These are phyloP conservation scores for Tolypocladium guangdongense DNA, from an alignment of 2,329 filamentous ascomycete genomes.

Conservation along the genomic window DNA sequence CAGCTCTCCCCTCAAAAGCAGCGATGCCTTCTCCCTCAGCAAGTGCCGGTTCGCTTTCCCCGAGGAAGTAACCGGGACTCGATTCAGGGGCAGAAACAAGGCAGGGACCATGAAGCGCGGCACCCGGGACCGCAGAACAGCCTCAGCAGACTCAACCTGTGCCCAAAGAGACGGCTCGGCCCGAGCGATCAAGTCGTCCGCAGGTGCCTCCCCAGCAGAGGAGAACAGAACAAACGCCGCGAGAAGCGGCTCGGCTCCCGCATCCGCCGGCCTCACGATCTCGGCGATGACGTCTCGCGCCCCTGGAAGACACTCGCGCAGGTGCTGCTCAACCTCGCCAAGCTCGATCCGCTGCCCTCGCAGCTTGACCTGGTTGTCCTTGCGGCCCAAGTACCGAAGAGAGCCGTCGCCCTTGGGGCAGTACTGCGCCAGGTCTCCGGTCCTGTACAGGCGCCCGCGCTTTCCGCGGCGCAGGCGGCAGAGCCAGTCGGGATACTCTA, in stretches of 20 bases:
- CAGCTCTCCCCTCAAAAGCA: background rate
- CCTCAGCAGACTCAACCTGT: background rate
- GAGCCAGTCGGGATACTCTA: conserved; percentile 12
- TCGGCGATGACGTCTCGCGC: conserved; percentile 1
- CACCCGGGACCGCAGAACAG: background rate
- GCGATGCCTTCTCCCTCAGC: background rate
- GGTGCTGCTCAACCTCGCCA: conserved; percentile 8
- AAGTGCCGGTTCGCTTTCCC: conserved; percentile 1
- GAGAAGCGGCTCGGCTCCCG: background rate
- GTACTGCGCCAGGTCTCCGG: conserved; percentile 11
- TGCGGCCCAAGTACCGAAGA: conserved; percentile 8
- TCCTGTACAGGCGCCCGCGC: conserved; percentile 8
- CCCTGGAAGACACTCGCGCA: background rate
- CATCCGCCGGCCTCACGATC: background rate
- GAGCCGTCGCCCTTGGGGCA: conserved; percentile 4
- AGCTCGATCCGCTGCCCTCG: conserved; percentile 12
- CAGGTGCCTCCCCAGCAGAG: background rate
- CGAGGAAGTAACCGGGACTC: background rate
- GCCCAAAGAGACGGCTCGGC: background rate
- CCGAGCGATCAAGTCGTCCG: background rate
- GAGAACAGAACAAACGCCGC: conserved; percentile 1
- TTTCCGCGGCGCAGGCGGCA: background rate
- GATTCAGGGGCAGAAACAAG: conserved; percentile 3
- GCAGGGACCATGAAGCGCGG: conserved; percentile 6
- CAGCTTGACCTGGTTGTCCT: conserved; percentile 11